These are phyloP conservation scores for Penicillium sp. DNA, from an alignment of 2,329 filamentous ascomycete genomes.

Conservation along the genomic window DNA sequence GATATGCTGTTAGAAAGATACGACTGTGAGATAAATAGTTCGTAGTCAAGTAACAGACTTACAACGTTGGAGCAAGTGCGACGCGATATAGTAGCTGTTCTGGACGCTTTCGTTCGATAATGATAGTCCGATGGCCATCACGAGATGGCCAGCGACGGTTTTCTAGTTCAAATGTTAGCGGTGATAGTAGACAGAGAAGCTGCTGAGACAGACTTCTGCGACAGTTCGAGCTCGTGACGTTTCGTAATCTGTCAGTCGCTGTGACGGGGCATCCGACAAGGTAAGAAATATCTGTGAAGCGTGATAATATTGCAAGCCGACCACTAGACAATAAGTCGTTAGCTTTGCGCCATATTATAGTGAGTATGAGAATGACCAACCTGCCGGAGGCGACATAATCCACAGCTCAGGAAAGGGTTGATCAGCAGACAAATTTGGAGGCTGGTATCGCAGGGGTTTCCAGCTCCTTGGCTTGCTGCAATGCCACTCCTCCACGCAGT, in stretches of 20 bases:
- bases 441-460: slow-evolving; percentile 33
- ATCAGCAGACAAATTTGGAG: slow-evolving; percentile 21
- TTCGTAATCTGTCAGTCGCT: slow-evolving; percentile 26
- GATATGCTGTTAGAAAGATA: background rate
- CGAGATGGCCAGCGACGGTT: slow-evolving; percentile 28
- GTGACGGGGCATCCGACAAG: slow-evolving; percentile 25
- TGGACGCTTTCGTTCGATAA: slow-evolving; percentile 34
- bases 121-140: slow-evolving; percentile 32
- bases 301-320: slow-evolving; percentile 42
- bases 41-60: background rate
- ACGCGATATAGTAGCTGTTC: slow-evolving; percentile 35
- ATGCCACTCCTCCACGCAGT: slow-evolving; percentile 33
- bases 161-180: slow-evolving; percentile 19
- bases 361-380: slow-evolving; percentile 18
- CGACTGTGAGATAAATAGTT: background rate
- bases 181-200: background rate
- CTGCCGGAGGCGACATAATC: slow-evolving; percentile 37
- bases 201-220: slow-evolving; percentile 23
- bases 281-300: slow-evolving; percentile 32
- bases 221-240: slow-evolving; percentile 23
- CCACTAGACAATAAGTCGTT: slow-evolving; percentile 21
- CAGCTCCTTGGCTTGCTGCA: slow-evolving; percentile 31
- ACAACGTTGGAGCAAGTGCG: slow-evolving; percentile 34
- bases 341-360: background rate
- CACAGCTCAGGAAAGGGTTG: slow-evolving; percentile 36